These are phyloP conservation scores for Barbatosphaeria neglecta DNA, from an alignment of 495 filamentous ascomycete species.

Conservation along the genomic window DNA sequence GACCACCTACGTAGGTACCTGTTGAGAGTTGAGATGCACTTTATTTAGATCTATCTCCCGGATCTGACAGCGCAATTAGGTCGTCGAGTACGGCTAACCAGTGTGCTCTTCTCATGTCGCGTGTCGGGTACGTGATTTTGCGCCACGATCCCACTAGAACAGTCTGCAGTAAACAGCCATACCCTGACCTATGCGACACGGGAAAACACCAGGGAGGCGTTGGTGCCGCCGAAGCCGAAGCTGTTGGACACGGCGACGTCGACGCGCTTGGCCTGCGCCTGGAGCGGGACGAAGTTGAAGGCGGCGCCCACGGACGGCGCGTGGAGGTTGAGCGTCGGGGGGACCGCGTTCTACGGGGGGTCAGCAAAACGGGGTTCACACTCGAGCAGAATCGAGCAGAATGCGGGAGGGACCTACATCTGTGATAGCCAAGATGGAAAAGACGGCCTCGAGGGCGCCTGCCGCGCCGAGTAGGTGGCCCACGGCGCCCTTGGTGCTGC, in stretches of 20 bases:
- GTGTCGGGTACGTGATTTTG: background rate
- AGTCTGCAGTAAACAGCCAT: background rate
- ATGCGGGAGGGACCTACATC: conserved; percentile 44
- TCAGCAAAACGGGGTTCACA: conserved; percentile 8
- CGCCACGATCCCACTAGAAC: background rate
- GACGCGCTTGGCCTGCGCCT: conserved; percentile 57
- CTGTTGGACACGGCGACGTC: conserved; percentile 82
- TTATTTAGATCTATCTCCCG: too few species aligned
- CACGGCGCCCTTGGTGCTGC: conserved; percentile 86
- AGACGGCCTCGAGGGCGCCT: conserved; percentile 79
- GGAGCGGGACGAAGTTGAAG: conserved; percentile 76
- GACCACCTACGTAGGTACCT: too few species aligned
- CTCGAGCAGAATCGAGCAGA: too few species aligned
- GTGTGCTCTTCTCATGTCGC: too few species aligned
- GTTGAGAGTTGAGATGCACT: too few species aligned
- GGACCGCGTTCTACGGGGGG: conserved; percentile 53
- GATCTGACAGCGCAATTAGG: too few species aligned
- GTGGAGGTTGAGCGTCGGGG: conserved; percentile 78
- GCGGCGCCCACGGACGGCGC: conserved; percentile 56
- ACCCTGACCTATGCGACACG: conserved; percentile 21
- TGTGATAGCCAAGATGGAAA: conserved; percentile 64
- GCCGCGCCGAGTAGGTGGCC: conserved; percentile 88
- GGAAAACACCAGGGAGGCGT: conserved; percentile 78
- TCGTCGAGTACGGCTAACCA: too few species aligned
- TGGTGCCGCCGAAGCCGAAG: conserved; percentile 96